Evolutionary conservation across 352 stramenopile species (phyloP).

Genomic region (Blastocystis sp.): DNA sequence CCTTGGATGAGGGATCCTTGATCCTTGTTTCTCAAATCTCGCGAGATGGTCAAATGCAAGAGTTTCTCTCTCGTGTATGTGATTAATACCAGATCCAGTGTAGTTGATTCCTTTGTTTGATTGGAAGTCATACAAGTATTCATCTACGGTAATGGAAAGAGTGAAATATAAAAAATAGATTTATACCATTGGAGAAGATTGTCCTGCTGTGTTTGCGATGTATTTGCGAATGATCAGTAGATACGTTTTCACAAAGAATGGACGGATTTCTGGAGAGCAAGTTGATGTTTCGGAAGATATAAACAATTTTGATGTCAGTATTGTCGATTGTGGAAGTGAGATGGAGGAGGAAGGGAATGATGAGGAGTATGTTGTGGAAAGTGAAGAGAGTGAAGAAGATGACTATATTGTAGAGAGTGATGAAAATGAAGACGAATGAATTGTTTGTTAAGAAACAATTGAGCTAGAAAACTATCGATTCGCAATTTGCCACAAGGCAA

Average conservation of each 20-base stretch:
- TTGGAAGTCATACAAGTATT: constrained; percentile 44
- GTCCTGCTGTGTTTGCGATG: not conserved
- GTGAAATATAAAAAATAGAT: not conserved
- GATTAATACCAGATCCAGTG: not conserved
- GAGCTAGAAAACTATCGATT: constrained; percentile 15
- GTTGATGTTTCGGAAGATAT: not conserved
- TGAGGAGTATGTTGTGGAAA: not conserved
- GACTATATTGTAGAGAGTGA: not conserved
- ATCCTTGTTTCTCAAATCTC: constrained; percentile 54
- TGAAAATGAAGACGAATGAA: not conserved
- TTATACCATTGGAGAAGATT: constrained; percentile 2
- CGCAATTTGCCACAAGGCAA: constrained; percentile 52
- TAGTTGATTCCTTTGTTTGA: constrained; percentile 32
- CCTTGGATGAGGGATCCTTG: not conserved
- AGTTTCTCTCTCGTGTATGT: constrained; percentile 15
- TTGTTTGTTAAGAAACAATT: constrained; percentile 5
- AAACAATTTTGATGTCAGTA: not conserved
- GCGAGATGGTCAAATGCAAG: not conserved
- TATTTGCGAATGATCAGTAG: not conserved
- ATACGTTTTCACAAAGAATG: not conserved
- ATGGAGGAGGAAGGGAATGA: not conserved
- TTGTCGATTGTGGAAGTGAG: constrained; percentile 1
- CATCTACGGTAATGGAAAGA: not conserved
- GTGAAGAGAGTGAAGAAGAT: no score
- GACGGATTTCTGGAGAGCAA: not conserved